These are phyloP conservation scores for Xylariaceae sp. DNA, from an alignment of 2,329 filamentous ascomycete species.

Conservation along the genomic window DNA sequence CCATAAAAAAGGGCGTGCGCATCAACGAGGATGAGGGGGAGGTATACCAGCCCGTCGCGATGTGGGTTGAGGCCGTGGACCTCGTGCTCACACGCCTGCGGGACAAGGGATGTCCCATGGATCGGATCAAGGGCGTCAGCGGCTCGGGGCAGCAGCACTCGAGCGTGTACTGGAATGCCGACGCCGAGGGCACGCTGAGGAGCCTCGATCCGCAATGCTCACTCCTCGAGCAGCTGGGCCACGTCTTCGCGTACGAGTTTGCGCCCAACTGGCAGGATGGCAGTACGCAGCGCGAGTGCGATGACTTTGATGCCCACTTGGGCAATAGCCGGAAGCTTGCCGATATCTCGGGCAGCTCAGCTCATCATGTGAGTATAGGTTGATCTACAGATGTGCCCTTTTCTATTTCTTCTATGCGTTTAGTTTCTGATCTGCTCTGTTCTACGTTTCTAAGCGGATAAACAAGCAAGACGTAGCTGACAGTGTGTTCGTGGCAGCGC, in stretches of 20 bases:
- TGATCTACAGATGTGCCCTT: background rate
- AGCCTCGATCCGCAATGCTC: constrained; percentile 64
- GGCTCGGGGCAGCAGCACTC: constrained; percentile 97
- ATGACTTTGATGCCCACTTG: constrained; percentile 79
- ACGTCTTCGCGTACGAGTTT: constrained; percentile 80
- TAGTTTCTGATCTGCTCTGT: background rate
- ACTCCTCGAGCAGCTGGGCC: constrained; percentile 74
- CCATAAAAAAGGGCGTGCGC: constrained; percentile 85
- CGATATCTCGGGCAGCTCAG: constrained; percentile 83
- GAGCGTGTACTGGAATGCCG: constrained; percentile 87
- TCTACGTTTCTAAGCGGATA: no score
- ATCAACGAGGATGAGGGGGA: constrained; percentile 82
- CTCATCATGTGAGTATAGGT: constrained; percentile 78
- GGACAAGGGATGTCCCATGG: constrained; percentile 73
- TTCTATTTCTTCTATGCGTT: background rate
- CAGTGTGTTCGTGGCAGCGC: constrained; percentile 58
- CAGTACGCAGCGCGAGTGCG: constrained; percentile 90
- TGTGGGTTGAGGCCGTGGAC: constrained; percentile 95
- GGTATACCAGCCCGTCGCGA: constrained; percentile 88
- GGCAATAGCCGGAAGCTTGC: constrained; percentile 74
- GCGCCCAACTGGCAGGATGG: constrained; percentile 99
- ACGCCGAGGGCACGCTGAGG: constrained; percentile 69
- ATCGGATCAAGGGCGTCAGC: constrained; percentile 78
- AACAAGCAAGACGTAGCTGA: constrained; percentile 5
- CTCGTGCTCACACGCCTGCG: constrained; percentile 78